Conservation (phyloP, 2,329 filamentous ascomycete genomes). For the Trichoderma guizhouense region DNA sequence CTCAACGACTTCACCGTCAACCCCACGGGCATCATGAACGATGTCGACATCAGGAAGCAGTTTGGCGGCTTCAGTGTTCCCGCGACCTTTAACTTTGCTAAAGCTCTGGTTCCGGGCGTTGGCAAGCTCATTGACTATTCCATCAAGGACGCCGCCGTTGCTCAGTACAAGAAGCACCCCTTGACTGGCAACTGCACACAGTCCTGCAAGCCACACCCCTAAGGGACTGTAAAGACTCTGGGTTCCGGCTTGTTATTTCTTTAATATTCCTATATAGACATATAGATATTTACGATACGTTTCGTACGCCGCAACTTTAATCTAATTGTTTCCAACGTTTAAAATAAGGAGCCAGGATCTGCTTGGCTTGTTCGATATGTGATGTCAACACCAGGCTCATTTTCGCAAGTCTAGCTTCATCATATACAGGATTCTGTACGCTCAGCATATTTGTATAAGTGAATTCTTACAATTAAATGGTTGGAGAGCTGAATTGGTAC, state of each 20-base stretch:
- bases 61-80: neutral
- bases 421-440: neutral
- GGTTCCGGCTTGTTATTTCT: neutral
- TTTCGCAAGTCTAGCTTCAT: neutral
- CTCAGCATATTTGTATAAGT: neutral
- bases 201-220: neutral
- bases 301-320: neutral
- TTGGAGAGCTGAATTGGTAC: neutral
- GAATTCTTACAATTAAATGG: neutral
- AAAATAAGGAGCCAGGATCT: neutral
- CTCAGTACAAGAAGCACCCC: neutral
- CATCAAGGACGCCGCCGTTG: neutral
- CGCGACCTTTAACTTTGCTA: neutral
- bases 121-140: conserved; percentile 8
- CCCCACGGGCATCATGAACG: neutral
- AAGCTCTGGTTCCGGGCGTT: neutral
- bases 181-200: neutral
- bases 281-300: neutral
- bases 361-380: neutral
- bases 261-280: neutral
- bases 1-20: conserved; percentile 4
- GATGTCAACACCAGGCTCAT: neutral
- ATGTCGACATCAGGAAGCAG: neutral
- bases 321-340: neutral
- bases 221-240: neutral